Percentiles rank a stretch among this genome's conserved stretches.
These are phyloP conservation scores for Solidago caesia DNA, from an alignment of 129 eudicot species.

Conservation along the genomic window DNA sequence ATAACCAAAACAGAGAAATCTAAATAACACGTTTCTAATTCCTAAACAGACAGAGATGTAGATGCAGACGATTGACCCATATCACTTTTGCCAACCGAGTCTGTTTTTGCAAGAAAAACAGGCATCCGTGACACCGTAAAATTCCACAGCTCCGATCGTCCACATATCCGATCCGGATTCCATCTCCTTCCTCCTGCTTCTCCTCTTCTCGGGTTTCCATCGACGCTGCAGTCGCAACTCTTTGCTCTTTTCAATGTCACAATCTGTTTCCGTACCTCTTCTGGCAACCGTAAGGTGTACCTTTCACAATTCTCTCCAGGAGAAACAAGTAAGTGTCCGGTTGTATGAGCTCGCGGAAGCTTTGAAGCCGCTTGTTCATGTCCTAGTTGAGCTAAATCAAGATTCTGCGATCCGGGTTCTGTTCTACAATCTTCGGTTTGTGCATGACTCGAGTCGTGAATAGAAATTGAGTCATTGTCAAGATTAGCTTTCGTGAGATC, in stretches of 20 bases:
- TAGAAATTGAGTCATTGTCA: background rate
- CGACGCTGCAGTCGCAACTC: slow-evolving; percentile 31
- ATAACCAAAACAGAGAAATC: background rate
- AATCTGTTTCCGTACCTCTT: slow-evolving; percentile 37
- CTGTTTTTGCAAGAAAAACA: background rate
- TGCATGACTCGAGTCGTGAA: slow-evolving; percentile 1
- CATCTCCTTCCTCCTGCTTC: slow-evolving; percentile 11
- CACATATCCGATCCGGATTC: slow-evolving; percentile 24
- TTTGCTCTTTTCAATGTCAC: slow-evolving; percentile 31
- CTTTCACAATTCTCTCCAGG: slow-evolving; percentile 44
- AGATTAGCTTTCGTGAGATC: slow-evolving; percentile 22
- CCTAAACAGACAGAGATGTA: slow-evolving; percentile 13
- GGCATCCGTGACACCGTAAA: slow-evolving; percentile 1
- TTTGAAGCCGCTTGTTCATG: background rate
- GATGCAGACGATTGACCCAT: slow-evolving; percentile 22
- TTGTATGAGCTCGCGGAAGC: slow-evolving; percentile 48
- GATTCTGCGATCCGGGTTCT: background rate
- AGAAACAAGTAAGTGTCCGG: slow-evolving; percentile 48
- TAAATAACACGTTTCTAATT: background rate
- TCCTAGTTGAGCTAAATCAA: background rate
- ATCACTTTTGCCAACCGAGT: slow-evolving; percentile 20
- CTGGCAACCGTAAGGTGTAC: slow-evolving; percentile 54
- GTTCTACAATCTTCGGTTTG: slow-evolving; percentile 3
- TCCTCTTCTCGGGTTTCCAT: slow-evolving; percentile 9
- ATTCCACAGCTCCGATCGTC: slow-evolving; percentile 11